phyloP scores from a whole-genome alignment of 164 flowering plant species.

The Aristolochia fimbriata region DNA sequence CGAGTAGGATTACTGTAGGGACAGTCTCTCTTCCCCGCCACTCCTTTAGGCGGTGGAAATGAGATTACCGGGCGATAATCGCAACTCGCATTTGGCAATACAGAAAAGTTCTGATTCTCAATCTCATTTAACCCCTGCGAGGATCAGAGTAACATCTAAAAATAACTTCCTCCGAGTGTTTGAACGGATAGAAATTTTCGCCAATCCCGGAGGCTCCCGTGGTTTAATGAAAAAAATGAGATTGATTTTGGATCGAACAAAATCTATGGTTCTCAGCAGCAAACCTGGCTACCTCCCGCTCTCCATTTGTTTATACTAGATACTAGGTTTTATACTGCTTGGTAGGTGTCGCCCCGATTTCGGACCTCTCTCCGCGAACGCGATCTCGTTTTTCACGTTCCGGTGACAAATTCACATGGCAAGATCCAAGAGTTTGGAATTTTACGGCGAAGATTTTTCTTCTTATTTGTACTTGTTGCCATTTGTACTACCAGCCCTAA shows the following conservation, averaged over 20 bases:
- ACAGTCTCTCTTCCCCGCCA: slow-evolving; percentile 8
- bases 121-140: background rate
- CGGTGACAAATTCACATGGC: background rate
- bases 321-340: background rate
- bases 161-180: background rate
- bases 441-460: too few species aligned
- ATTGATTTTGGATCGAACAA: too few species aligned
- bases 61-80: background rate
- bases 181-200: background rate
- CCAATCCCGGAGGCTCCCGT: background rate
- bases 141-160: background rate
- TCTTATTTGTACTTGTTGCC: too few species aligned
- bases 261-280: too few species aligned
- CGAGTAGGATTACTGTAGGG: slow-evolving; percentile 34
- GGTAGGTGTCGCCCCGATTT: background rate
- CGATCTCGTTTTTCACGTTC: slow-evolving; percentile 4
- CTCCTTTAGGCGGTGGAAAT: background rate
- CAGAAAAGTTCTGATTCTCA: background rate
- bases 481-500: too few species aligned
- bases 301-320: background rate
- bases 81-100: too few species aligned
- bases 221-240: too few species aligned
- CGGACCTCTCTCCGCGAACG: too few species aligned
- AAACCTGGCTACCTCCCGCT: too few species aligned
- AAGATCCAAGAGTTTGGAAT: too few species aligned